Base-by-base conservation (phyloP, 177 flowering plant species). In the Vitis hybrid region DNA sequence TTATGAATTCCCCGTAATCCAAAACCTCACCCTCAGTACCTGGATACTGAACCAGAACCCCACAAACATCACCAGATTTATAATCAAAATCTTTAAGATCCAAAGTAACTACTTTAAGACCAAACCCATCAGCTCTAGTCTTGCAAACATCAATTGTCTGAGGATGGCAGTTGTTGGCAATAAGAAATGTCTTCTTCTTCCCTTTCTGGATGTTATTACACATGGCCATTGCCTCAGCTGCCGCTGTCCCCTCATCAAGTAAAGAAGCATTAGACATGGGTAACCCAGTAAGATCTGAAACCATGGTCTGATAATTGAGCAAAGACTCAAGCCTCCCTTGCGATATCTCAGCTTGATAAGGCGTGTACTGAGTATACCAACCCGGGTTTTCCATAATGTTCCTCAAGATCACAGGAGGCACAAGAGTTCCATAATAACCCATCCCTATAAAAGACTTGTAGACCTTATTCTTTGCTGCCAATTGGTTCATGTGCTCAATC, bases 191-290 rank as follows among this genome's bases (percentile, higher is more conserved):
- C 74, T 91, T 95, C 82, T 87, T 91, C 81, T 92, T 93, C 16
- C 95, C 85, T 71, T 90, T 92, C 60, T 12, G 78, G 55, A 93
- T 95, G 74, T 86, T 89, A 65, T 91, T 92, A 81, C 99, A 95
- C 98, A 95, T 93, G 2, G 99, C 84, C 99, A 95, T 95, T 12
- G 99, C 99, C 83, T 95, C 99, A 1, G 99, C 99, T 2, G 98
- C 98, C 0, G 99, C 98, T 1, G 99, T 96, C 8, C 98, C 98
- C 64, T 96, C 98, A 66, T 96, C 99, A 11, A 93, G 94, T 55
- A 96, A 76, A 0, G 98, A 93, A 10, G 99, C 97, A 74, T 96
- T 96, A 3, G 99, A 91, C 98, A 96, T 93, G 26, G 99, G 98
- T 48, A 96, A 71, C 3, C 91, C 99, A 12, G 99, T 96, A 45